phyloP scores from a whole-genome alignment of 768 basidiomycete genomes.

The Paxillus ammoniavirescens region DNA sequence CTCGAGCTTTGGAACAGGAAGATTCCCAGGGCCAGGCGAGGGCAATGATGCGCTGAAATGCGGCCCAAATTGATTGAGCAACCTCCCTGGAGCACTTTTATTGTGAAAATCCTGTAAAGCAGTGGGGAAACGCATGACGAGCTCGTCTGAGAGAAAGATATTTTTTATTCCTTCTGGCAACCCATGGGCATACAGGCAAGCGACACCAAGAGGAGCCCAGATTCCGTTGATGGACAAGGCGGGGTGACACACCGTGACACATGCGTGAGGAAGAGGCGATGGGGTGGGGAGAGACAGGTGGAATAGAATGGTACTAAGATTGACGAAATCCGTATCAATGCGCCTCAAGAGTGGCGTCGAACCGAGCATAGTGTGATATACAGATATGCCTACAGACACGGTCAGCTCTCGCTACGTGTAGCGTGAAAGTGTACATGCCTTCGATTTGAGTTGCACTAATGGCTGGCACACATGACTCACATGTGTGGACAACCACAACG shows the following conservation, averaged over 20 bases:
- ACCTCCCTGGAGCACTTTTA: slow-evolving; percentile 44
- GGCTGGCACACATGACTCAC: slow-evolving; percentile 58
- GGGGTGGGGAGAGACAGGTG: slow-evolving; percentile 34
- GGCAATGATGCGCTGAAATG: slow-evolving; percentile 50
- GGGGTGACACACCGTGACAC: slow-evolving; percentile 51
- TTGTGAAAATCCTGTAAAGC: slow-evolving; percentile 59
- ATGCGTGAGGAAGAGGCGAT: slow-evolving; percentile 41
- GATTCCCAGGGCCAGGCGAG: background rate
- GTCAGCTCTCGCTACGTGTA: slow-evolving; percentile 6
- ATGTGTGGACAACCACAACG: slow-evolving; percentile 59
- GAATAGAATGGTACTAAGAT: slow-evolving; percentile 50
- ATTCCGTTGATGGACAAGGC: slow-evolving; percentile 55
- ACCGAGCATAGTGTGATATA: slow-evolving; percentile 68
- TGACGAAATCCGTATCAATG: slow-evolving; percentile 78
- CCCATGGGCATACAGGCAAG: slow-evolving; percentile 40
- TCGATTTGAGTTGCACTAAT: slow-evolving; percentile 69
- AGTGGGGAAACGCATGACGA: slow-evolving; percentile 62
- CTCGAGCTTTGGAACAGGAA: slow-evolving; percentile 4
- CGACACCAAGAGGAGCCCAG: slow-evolving; percentile 66
- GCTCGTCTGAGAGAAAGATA: slow-evolving; percentile 59
- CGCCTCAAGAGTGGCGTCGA: slow-evolving; percentile 59
- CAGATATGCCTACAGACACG: slow-evolving; percentile 57
- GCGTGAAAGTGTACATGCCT: slow-evolving; percentile 42
- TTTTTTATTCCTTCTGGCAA: slow-evolving; percentile 38
- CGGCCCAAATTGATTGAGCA: slow-evolving; percentile 62